phyloP scores from a whole-genome alignment of 2,329 filamentous ascomycete genomes.

The Pseudogymnoascus sp. region DNA sequence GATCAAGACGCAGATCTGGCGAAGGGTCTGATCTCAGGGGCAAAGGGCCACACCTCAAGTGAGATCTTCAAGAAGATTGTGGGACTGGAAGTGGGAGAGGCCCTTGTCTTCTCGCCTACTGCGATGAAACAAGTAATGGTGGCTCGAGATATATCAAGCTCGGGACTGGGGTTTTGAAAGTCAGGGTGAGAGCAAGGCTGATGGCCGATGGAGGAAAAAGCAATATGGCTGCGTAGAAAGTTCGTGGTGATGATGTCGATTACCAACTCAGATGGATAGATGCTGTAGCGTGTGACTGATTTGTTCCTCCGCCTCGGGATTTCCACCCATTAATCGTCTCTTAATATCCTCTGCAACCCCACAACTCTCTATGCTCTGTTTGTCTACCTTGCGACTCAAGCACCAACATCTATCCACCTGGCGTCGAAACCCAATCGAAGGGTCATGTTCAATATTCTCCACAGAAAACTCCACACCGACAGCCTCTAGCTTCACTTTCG shows the following conservation, averaged over 20 bases:
- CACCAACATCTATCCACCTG: background rate
- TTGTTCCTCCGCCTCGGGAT: background rate
- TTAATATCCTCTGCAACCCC: background rate
- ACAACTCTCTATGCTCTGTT: background rate
- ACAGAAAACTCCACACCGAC: background rate
- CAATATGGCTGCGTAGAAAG: constrained; percentile 25
- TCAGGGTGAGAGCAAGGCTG: constrained; percentile 34
- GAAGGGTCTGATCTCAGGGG: background rate
- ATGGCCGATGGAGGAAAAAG: constrained; percentile 38
- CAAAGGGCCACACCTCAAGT: constrained; percentile 19
- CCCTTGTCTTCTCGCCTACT: constrained; percentile 41
- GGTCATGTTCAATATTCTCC: background rate
- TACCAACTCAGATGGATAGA: background rate
- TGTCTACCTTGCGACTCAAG: background rate
- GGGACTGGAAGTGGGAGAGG: constrained; percentile 39
- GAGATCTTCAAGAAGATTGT: constrained; percentile 40
- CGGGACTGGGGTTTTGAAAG: constrained; percentile 30
- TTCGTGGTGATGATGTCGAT: background rate
- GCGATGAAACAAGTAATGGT: constrained; percentile 27
- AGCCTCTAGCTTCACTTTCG: background rate
- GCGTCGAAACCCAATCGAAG: background rate
- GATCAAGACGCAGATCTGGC: constrained; percentile 19
- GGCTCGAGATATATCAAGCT: constrained; percentile 17
- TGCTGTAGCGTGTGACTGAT: background rate
- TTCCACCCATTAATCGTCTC: background rate